phyloP scores from a whole-genome alignment of 2,329 filamentous ascomycete genomes.

The Fusarium sp. region DNA sequence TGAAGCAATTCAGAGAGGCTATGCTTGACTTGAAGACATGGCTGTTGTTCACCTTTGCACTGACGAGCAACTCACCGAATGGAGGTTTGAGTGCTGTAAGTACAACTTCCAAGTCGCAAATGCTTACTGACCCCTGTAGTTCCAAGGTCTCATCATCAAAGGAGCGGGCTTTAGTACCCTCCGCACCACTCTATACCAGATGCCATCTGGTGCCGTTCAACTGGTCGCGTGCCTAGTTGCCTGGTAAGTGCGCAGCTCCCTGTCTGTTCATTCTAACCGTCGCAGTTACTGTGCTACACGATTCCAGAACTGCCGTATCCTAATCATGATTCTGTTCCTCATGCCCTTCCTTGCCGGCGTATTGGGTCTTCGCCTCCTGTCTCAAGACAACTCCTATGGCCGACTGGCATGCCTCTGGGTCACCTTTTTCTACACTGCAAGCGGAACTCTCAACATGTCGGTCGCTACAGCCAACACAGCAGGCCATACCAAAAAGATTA shows the following conservation, averaged over 20 bases:
- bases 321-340: slow-evolving; percentile 20
- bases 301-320: slow-evolving; percentile 22
- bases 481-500: slow-evolving; percentile 55
- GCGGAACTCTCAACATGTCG: slow-evolving; percentile 44
- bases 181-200: slow-evolving; percentile 27
- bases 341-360: slow-evolving; percentile 29
- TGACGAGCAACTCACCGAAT: slow-evolving; percentile 67
- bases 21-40: slow-evolving; percentile 68
- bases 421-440: slow-evolving; percentile 42
- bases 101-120: rapidly evolving
- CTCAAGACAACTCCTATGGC: slow-evolving; percentile 25
- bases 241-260: slow-evolving; percentile 18
- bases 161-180: slow-evolving; percentile 37
- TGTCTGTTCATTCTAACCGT: background rate
- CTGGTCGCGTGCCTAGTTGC: slow-evolving; percentile 24
- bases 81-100: slow-evolving; percentile 54
- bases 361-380: slow-evolving; percentile 22
- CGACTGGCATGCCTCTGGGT: slow-evolving; percentile 46
- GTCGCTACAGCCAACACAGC: slow-evolving; percentile 43
- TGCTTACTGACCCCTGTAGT: slow-evolving; percentile 31
- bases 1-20: slow-evolving; percentile 60
- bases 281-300: slow-evolving; percentile 21
- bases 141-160: slow-evolving; percentile 42
- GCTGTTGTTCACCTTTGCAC: slow-evolving; percentile 65
- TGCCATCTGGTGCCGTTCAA: slow-evolving; percentile 35